These are phyloP conservation scores for Dendryphion nanum DNA, from an alignment of 2,329 filamentous ascomycete genomes.

Conservation along the genomic window DNA sequence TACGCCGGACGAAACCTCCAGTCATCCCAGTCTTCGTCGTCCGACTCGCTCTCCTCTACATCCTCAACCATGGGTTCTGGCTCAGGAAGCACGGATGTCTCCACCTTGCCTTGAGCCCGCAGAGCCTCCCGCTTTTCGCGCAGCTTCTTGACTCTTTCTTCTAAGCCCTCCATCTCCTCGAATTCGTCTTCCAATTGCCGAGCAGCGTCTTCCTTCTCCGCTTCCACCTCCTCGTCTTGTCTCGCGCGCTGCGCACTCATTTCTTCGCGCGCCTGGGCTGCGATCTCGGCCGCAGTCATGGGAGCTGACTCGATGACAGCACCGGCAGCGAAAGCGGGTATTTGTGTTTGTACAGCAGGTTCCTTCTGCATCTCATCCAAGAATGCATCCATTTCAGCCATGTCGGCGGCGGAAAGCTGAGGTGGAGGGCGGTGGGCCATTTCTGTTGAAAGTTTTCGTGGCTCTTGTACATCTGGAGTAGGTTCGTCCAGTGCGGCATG, in stretches of 20 bases:
- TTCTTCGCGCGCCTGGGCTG: conserved; percentile 46
- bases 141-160: conserved; percentile 45
- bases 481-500: conserved; percentile 4
- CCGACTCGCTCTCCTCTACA: conserved; percentile 37
- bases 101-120: conserved; percentile 17
- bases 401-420: conserved; percentile 6
- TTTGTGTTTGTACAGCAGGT: conserved; percentile 77
- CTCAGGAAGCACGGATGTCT: conserved; percentile 8
- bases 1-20: conserved; percentile 37
- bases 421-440: not conserved
- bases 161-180: conserved; percentile 50
- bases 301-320: conserved; percentile 48
- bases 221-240: conserved; percentile 47
- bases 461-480: conserved; percentile 1
- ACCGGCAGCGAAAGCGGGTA: conserved; percentile 37
- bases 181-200: conserved; percentile 48
- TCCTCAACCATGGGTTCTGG: conserved; percentile 9
- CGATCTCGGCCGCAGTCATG: conserved; percentile 47
- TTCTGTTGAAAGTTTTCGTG: too few relatives aligned
- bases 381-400: conserved; percentile 56
- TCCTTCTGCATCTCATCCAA: conserved; percentile 63
- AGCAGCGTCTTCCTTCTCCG: conserved; percentile 49
- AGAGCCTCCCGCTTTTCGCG: conserved; percentile 48
- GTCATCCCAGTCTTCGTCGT: conserved; percentile 38
- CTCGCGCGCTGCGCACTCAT: conserved; percentile 42